phyloP scores from a whole-genome alignment of 2,329 filamentous ascomycete species.

The Alternaria postmessia region DNA sequence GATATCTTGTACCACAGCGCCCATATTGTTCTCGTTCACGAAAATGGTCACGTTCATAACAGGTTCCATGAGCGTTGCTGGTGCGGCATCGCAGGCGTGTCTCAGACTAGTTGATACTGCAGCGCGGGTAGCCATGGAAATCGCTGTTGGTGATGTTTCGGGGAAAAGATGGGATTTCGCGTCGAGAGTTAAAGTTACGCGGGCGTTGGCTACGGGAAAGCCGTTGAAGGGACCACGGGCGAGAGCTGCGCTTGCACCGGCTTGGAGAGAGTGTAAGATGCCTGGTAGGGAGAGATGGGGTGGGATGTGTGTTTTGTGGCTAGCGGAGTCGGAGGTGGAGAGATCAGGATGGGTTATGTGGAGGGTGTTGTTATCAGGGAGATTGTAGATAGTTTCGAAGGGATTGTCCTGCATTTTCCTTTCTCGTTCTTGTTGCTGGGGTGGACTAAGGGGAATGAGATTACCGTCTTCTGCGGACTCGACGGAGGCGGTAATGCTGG shows the following conservation, averaged over 20 bases:
- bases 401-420: slow-evolving; percentile 37
- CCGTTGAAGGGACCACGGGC: slow-evolving; percentile 82
- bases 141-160: slow-evolving; percentile 72
- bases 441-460: slow-evolving; percentile 27
- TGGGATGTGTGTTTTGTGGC: slow-evolving; percentile 60
- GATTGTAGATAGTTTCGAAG: slow-evolving; percentile 39
- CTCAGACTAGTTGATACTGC: slow-evolving; percentile 74
- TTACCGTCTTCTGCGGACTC: slow-evolving; percentile 62
- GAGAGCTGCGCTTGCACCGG: slow-evolving; percentile 83
- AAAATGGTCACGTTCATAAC: slow-evolving; percentile 90
- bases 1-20: slow-evolving; percentile 83
- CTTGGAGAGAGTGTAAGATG: slow-evolving; percentile 68
- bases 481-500: slow-evolving; percentile 74
- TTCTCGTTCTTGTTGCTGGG: slow-evolving; percentile 23
- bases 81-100: slow-evolving; percentile 62
- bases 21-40: slow-evolving; percentile 82
- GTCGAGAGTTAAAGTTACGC: slow-evolving; percentile 75
- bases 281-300: slow-evolving; percentile 60
- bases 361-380: slow-evolving; percentile 74
- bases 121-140: slow-evolving; percentile 69
- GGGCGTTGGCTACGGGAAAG: slow-evolving; percentile 80
- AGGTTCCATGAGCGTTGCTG: slow-evolving; percentile 82
- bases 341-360: slow-evolving; percentile 63
- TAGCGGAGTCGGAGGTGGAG: slow-evolving; percentile 46
- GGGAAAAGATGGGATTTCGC: slow-evolving; percentile 69